These are phyloP conservation scores for Reutealis trisperma DNA, from an alignment of 345 rosid species.

Conservation along the genomic window DNA sequence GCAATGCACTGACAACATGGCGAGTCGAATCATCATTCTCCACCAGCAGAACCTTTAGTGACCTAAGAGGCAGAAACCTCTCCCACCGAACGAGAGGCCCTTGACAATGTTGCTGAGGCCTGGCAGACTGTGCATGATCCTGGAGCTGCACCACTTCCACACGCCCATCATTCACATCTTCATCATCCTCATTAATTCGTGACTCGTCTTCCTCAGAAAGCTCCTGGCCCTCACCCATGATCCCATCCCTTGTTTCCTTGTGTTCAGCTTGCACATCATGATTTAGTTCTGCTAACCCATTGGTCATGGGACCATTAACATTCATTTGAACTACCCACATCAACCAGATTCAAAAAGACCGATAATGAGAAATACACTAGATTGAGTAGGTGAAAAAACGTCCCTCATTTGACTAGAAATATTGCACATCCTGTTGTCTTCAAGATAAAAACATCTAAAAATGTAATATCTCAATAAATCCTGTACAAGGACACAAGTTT, in stretches of 20 bases:
- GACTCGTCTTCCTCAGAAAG: constrained; percentile 51
- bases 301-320: constrained; percentile 26
- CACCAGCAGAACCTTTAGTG: constrained; percentile 49
- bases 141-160: constrained; percentile 24
- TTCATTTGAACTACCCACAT: constrained; percentile 37
- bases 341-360: constrained; percentile 47
- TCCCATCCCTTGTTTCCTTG: constrained; percentile 37
- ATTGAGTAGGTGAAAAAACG: constrained; percentile 16
- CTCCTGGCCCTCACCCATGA: constrained; percentile 41
- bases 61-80: constrained; percentile 37
- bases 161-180: constrained; percentile 24
- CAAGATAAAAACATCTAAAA: constrained; percentile 11
- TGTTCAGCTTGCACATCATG: constrained; percentile 24
- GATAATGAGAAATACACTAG: constrained; percentile 19
- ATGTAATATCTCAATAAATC: constrained; percentile 12
- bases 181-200: constrained; percentile 33
- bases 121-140: constrained; percentile 15
- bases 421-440: constrained; percentile 33
- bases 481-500: constrained; percentile 13
- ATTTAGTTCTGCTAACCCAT: constrained; percentile 33
- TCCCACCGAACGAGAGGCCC: constrained; percentile 38
- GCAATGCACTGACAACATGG: constrained; percentile 41
- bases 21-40: constrained; percentile 52
- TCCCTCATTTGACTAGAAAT: constrained; percentile 24
- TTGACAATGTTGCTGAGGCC: constrained; percentile 27